phyloP scores from a whole-genome alignment of 805 yeast species.

The Tetrapisispora arboricola region DNA sequence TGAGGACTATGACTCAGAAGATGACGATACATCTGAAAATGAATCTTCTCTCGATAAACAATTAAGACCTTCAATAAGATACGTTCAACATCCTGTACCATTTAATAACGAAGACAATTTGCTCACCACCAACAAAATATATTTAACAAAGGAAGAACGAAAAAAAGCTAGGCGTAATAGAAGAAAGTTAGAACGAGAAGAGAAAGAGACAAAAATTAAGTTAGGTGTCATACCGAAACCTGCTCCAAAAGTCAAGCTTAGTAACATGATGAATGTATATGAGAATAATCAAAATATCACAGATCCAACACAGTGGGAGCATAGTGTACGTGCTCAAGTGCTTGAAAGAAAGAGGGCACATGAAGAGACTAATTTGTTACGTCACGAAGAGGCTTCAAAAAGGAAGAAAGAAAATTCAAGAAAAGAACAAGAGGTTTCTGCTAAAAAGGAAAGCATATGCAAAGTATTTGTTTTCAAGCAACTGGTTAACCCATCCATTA shows the following conservation, averaged over 20 bases:
- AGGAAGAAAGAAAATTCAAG: slow-evolving; percentile 4
- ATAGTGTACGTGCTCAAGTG: slow-evolving; percentile 57
- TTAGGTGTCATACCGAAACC: slow-evolving; percentile 83
- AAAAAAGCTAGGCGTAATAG: slow-evolving; percentile 63
- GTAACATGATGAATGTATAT: slow-evolving; percentile 76
- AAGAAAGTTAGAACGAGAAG: slow-evolving; percentile 53
- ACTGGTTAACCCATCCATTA: slow-evolving; percentile 53
- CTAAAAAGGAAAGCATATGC: slow-evolving; percentile 7
- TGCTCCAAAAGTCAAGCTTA: slow-evolving; percentile 74
- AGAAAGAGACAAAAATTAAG: slow-evolving; percentile 64
- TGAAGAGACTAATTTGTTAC: slow-evolving; percentile 44
- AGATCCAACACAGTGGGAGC: slow-evolving; percentile 84
- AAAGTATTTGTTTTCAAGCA: slow-evolving; percentile 49
- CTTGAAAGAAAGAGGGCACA: slow-evolving; percentile 52
- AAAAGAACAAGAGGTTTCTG: background rate
- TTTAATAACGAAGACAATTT: slow-evolving; percentile 39
- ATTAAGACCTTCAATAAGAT: slow-evolving; percentile 45
- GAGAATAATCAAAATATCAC: slow-evolving; percentile 70
- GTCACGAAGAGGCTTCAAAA: slow-evolving; percentile 33
- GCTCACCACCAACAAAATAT: slow-evolving; percentile 37
- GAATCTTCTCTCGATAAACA: too few relatives aligned
- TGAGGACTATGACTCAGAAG: slow-evolving; percentile 16
- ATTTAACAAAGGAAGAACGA: slow-evolving; percentile 66
- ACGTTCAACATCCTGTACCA: slow-evolving; percentile 75
- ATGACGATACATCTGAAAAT: too few relatives aligned